A percentile compares a stretch with the other conserved stretches of the same genome.
These are phyloP conservation scores for Amanita phalloides DNA, from an alignment of 768 basidiomycete genomes.

Conservation along the genomic window DNA sequence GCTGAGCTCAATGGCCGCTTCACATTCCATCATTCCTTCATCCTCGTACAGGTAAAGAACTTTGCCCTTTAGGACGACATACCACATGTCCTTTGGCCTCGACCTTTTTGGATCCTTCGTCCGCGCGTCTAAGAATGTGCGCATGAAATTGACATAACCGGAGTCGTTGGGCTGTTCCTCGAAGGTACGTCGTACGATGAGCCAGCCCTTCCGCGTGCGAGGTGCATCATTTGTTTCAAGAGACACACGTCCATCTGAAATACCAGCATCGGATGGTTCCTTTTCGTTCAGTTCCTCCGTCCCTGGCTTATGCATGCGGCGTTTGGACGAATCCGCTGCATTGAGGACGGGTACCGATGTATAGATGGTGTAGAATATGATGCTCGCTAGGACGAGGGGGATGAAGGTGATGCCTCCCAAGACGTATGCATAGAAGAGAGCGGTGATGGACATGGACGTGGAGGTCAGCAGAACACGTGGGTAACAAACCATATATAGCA, in stretches of 20 bases:
- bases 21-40: constrained; percentile 83
- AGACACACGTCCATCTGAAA: constrained; percentile 13
- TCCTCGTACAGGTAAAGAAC: constrained; percentile 92
- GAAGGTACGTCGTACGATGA: constrained; percentile 73
- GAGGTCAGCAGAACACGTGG: not conserved
- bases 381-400: constrained; percentile 54
- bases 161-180: constrained; percentile 53
- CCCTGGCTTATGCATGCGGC: constrained; percentile 2
- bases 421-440: constrained; percentile 75
- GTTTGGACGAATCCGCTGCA: constrained; percentile 36
- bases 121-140: constrained; percentile 69
- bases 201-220: constrained; percentile 67
- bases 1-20: constrained; percentile 80
- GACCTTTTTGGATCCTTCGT: constrained; percentile 79
- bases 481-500: not conserved
- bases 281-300: constrained; percentile 16
- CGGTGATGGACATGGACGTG: constrained; percentile 49
- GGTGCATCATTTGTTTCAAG: constrained; percentile 44
- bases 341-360: constrained; percentile 78
- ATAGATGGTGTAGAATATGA: constrained; percentile 60
- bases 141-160: constrained; percentile 71
- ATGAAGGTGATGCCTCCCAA: constrained; percentile 87
- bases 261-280: constrained; percentile 11
- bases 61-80: constrained; percentile 82
- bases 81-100: constrained; percentile 89